Conservation (phyloP, 495 filamentous ascomycete genomes). For the Penicillium paradoxum region DNA sequence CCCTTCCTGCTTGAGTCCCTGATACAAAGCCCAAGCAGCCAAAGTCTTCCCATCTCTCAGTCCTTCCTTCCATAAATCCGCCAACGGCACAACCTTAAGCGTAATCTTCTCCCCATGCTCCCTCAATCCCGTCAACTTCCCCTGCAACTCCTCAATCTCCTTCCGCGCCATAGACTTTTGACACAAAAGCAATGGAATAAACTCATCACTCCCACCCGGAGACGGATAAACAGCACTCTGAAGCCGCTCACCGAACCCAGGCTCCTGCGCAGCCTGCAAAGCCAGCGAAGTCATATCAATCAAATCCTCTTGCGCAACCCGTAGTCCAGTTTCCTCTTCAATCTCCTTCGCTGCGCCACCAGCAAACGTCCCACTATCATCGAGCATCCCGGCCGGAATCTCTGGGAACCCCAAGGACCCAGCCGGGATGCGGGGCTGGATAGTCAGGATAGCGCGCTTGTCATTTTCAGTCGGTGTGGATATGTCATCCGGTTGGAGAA, state of each 20-base stretch:
- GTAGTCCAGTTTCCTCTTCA: conserved; percentile 69
- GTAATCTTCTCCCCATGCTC: conserved; percentile 81
- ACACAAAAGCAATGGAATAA: conserved; percentile 71
- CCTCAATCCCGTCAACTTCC: conserved; percentile 71
- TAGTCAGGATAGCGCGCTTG: conserved; percentile 69
- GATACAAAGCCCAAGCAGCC: conserved; percentile 71
- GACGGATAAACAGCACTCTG: conserved; percentile 68
- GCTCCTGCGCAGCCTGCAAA: conserved; percentile 25
- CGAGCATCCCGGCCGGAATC: conserved; percentile 87
- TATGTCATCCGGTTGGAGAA: conserved; percentile 69
- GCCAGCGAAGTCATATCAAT: conserved; percentile 66
- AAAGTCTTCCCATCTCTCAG: conserved; percentile 75
- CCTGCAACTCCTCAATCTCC: conserved; percentile 64
- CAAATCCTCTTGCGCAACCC: conserved; percentile 51
- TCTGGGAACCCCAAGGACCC: conserved; percentile 72
- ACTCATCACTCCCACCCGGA: conserved; percentile 80
- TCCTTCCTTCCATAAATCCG: conserved; percentile 72
- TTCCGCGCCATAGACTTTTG: conserved; percentile 60
- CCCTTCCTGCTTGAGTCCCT: conserved; percentile 62
- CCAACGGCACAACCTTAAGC: conserved; percentile 65
- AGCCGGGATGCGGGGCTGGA: conserved; percentile 78
- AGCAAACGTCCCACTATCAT: conserved; percentile 67
- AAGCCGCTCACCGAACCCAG: conserved; percentile 39
- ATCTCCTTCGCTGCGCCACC: conserved; percentile 81
- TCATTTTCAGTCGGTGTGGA: conserved; percentile 34